Base-by-base conservation (phyloP, 164 flowering plant genomes). In the Euptelea pleiosperma region DNA sequence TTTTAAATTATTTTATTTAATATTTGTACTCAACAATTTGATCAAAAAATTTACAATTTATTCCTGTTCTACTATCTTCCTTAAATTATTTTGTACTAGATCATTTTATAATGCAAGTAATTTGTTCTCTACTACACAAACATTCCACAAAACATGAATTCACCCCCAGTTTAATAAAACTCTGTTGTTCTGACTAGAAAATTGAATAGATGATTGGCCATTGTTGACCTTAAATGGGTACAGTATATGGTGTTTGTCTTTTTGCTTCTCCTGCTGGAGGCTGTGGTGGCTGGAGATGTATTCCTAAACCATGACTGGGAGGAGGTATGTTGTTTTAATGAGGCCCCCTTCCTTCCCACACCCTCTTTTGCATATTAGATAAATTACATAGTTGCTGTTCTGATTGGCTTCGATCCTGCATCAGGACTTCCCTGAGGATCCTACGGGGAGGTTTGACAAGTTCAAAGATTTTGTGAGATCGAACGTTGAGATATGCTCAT, bases 351-450 rank as follows among this genome's bases (percentile, higher is more conserved):
- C 16, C 5, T n/a, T 30, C 18, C 6, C 37, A 25, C 21, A 10
- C 14, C 22, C 11, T 7, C 16, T 22, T 10, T 22, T 53, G 18
- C n/a, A 34, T 60, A n/a, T 34, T 3, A 7, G n/a, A 12, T 34
- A 31, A 41, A 1, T 25, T 16, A 1, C 37, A 6, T 28, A 7
- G 40, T 21, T 40, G 21, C 3, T 54, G 11, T 57, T 34, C 37
- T 24, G 10, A 51, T 54, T 44, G 14, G 25, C 55, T 60, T 42
- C 26, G 16, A 16, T 44, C 34, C 12, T 25, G 55, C 34, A 49
- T 57, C 76, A 91, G 97, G 94, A 88, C 74, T 86, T 91, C 57
- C 98, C 98, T 1, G 73, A 62, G 46, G 98, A 91, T 70, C 80
- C 82, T 25, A 74, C 82, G 11, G 89, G 88, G 56, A 78, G 67